phyloP scores from a whole-genome alignment of 805 yeast genomes.

The Ascoidea tarda region DNA sequence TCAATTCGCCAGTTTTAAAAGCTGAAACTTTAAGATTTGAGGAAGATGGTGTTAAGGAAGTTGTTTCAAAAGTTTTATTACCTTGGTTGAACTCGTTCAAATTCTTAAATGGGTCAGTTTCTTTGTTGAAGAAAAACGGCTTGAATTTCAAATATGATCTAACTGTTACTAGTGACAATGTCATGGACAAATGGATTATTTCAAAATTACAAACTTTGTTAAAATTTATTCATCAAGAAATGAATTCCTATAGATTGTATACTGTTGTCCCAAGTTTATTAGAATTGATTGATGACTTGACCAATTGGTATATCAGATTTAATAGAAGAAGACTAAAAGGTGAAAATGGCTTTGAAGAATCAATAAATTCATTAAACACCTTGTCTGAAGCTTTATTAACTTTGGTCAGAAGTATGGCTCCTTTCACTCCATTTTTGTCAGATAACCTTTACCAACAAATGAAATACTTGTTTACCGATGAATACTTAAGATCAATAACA shows the following conservation, averaged over 20 bases:
- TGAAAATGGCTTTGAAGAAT: slow-evolving; percentile 74
- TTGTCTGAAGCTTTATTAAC: slow-evolving; percentile 82
- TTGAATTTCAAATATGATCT: slow-evolving; percentile 65
- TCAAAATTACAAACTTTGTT: slow-evolving; percentile 93
- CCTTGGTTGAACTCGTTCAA: slow-evolving; percentile 99
- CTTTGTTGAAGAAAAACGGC: slow-evolving; percentile 63
- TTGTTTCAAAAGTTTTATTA: slow-evolving; percentile 83
- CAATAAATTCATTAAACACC: slow-evolving; percentile 78
- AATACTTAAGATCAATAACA: slow-evolving; percentile 32
- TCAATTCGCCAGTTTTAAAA: slow-evolving; percentile 92
- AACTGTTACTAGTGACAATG: slow-evolving; percentile 53
- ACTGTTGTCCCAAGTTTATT: slow-evolving; percentile 92
- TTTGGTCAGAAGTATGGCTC: slow-evolving; percentile 93
- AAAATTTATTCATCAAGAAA: slow-evolving; percentile 75
- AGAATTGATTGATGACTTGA: slow-evolving; percentile 80
- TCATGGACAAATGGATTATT: slow-evolving; percentile 95
- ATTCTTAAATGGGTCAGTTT: slow-evolving; percentile 90
- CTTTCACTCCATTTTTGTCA: slow-evolving; percentile 93
- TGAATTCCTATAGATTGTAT: slow-evolving; percentile 80
- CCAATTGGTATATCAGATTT: slow-evolving; percentile 98
- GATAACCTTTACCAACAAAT: slow-evolving; percentile 78
- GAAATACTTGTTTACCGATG: slow-evolving; percentile 44
- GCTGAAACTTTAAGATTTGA: slow-evolving; percentile 95
- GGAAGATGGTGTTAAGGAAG: slow-evolving; percentile 98
- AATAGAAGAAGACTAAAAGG: slow-evolving; percentile 98